Evolutionary conservation across 345 rosid species (phyloP).

Genomic region (Gossypioides kirkii): DNA sequence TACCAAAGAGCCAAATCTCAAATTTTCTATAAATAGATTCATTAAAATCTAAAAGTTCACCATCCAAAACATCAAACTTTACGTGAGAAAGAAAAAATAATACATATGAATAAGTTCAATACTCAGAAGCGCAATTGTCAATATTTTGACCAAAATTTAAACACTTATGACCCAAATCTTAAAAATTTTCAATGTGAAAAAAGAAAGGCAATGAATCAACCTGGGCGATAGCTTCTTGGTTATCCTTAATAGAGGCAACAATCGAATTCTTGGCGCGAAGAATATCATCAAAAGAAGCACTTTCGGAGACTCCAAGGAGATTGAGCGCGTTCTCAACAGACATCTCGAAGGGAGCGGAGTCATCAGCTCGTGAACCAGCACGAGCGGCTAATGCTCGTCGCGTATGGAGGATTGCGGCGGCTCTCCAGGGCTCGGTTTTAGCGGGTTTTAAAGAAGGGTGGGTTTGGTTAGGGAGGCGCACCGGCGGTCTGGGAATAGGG

Average conservation of each 20-base stretch:
- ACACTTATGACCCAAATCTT: not conserved
- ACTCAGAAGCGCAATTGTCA: not conserved
- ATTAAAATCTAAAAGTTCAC: not conserved
- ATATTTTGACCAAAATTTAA: not conserved
- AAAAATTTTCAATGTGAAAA: not conserved
- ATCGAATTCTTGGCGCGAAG: constrained; percentile 89
- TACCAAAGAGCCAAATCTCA: not conserved
- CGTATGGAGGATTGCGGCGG: constrained; percentile 21
- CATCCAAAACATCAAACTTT: not conserved
- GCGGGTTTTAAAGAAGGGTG: constrained; percentile 13
- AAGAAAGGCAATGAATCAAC: constrained; percentile 25
- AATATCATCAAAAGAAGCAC: constrained; percentile 84
- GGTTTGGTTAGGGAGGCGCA: constrained; percentile 13
- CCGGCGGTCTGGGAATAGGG: constrained; percentile 28
- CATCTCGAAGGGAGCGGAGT: constrained; percentile 87
- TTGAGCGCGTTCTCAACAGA: constrained; percentile 90
- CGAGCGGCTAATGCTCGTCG: constrained; percentile 35
- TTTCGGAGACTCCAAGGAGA: constrained; percentile 87
- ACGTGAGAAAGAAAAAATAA: not conserved
- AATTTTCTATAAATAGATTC: not conserved
- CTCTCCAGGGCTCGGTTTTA: constrained; percentile 41
- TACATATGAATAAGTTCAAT: not conserved
- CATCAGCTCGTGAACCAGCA: constrained; percentile 81
- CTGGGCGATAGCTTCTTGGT: constrained; percentile 73
- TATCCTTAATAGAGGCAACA: constrained; percentile 67